Percentiles rank a stretch among this genome's conserved stretches.
phyloP scores from a whole-genome alignment of 1,284 basidiomycete species.

The Rhodotorula sp. region DNA sequence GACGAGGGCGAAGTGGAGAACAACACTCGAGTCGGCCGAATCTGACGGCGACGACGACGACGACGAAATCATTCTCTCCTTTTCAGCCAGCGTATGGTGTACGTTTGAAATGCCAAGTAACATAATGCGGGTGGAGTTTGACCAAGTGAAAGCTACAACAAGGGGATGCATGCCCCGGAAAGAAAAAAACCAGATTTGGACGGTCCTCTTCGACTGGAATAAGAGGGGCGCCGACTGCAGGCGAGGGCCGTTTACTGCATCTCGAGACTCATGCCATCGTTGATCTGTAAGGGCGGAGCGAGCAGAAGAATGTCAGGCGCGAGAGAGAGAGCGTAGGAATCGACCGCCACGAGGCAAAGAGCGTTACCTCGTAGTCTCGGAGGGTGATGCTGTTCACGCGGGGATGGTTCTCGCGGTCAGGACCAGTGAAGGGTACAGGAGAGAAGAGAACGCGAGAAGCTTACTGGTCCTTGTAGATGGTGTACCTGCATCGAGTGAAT shows the following conservation, averaged over 20 bases:
- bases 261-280: slow-evolving; percentile 45
- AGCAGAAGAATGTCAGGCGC: background rate
- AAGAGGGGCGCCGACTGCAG: background rate
- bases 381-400: slow-evolving; percentile 66
- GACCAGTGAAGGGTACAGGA: too few species aligned
- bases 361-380: slow-evolving; percentile 80
- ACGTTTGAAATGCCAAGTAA: too few species aligned
- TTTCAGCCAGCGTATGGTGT: too few species aligned
- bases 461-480: slow-evolving; percentile 75
- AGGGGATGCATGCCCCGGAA: too few species aligned
- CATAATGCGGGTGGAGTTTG: too few species aligned
- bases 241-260: slow-evolving; percentile 27
- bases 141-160: too few species aligned
- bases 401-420: slow-evolving; percentile 8
- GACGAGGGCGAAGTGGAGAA: background rate
- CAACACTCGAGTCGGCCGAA: too few species aligned
- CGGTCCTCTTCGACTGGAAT: background rate
- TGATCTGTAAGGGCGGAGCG: slow-evolving; percentile 29
- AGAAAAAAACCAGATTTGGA: too few species aligned
- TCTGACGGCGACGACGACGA: too few species aligned
- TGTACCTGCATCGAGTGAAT: slow-evolving; percentile 64
- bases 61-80: too few species aligned
- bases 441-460: background rate
- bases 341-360: background rate
- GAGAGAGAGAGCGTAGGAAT: background rate